Conservation (phyloP, 2,329 filamentous ascomycete genomes). For the Clonostachys rosea region DNA sequence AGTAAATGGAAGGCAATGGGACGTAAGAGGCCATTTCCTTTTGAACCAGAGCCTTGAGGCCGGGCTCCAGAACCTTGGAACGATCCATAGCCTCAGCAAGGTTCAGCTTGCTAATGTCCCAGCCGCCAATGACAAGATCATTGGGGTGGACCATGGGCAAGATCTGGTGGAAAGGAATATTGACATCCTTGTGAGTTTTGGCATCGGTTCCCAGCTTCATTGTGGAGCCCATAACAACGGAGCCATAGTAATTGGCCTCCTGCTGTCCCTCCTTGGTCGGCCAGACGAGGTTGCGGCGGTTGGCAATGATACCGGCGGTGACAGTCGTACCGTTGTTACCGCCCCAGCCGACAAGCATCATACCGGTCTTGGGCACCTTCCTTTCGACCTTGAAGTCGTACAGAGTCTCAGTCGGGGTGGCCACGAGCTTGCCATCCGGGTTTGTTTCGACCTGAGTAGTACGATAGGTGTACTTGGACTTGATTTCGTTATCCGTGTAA, state of each 20-base stretch:
- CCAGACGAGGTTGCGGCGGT: constrained; percentile 82
- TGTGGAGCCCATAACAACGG: constrained; percentile 93
- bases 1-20: constrained; percentile 93
- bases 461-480: constrained; percentile 92
- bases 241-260: constrained; percentile 95
- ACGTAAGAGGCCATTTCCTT: constrained; percentile 91
- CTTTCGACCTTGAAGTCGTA: constrained; percentile 99
- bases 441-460: constrained; percentile 77
- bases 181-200: constrained; percentile 82
- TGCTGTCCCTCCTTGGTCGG: constrained; percentile 87
- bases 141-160: constrained; percentile 97
- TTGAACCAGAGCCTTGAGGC: constrained; percentile 80
- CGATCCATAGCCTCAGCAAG: constrained; percentile 92
- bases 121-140: constrained; percentile 90
- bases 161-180: constrained; percentile 91
- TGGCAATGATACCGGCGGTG: constrained; percentile 94
- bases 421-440: constrained; percentile 72
- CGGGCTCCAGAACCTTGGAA: constrained; percentile 91
- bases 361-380: constrained; percentile 84
- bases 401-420: constrained; percentile 78
- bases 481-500: constrained; percentile 86
- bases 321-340: constrained; percentile 98
- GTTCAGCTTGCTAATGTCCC: constrained; percentile 94
- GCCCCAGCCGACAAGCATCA: constrained; percentile 97
- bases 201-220: constrained; percentile 91